Evolutionary conservation across 2,329 filamentous ascomycete genomes (phyloP).

Genomic region (Lasiodiplodia sp.): DNA sequence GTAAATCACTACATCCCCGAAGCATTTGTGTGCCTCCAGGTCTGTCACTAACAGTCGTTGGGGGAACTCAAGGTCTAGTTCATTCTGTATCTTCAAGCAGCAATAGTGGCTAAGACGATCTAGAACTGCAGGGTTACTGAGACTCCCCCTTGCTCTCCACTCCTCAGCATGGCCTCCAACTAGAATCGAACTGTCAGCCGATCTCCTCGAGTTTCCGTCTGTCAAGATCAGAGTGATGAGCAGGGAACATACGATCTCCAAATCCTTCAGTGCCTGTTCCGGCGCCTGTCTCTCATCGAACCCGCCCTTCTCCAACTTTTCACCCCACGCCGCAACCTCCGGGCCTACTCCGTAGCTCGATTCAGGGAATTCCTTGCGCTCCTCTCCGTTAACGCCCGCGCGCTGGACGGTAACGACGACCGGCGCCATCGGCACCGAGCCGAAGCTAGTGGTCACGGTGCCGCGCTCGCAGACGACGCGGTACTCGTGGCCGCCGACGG

Average conservation of each 20-base stretch:
- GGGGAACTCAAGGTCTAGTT: neutral
- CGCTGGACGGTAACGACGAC: slow-evolving; percentile 36
- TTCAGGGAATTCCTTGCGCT: slow-evolving; percentile 51
- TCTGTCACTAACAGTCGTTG: neutral
- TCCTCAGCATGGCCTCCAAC: slow-evolving; percentile 50
- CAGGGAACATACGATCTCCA: slow-evolving; percentile 55
- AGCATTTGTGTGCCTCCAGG: neutral
- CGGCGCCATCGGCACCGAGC: slow-evolving; percentile 41
- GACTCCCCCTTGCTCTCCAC: slow-evolving; percentile 45
- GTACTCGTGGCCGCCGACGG: slow-evolving; percentile 61
- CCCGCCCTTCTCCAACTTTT: slow-evolving; percentile 52
- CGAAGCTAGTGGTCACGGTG: slow-evolving; percentile 58
- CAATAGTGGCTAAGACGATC: slow-evolving; percentile 18
- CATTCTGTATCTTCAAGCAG: neutral
- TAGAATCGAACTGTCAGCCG: slow-evolving; percentile 7
- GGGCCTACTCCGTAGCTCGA: slow-evolving; percentile 63
- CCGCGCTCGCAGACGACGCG: slow-evolving; percentile 66
- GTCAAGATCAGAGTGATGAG: neutral
- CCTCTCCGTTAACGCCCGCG: slow-evolving; percentile 42
- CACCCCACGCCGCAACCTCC: slow-evolving; percentile 69
- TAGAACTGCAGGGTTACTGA: slow-evolving; percentile 43
- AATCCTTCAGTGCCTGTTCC: slow-evolving; percentile 65
- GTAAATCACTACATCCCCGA: neutral
- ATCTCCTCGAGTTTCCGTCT: neutral
- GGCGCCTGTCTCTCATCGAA: slow-evolving; percentile 57